Base-by-base conservation (phyloP, 148 eudicot genomes). In the Dianthus caryophyllus region DNA sequence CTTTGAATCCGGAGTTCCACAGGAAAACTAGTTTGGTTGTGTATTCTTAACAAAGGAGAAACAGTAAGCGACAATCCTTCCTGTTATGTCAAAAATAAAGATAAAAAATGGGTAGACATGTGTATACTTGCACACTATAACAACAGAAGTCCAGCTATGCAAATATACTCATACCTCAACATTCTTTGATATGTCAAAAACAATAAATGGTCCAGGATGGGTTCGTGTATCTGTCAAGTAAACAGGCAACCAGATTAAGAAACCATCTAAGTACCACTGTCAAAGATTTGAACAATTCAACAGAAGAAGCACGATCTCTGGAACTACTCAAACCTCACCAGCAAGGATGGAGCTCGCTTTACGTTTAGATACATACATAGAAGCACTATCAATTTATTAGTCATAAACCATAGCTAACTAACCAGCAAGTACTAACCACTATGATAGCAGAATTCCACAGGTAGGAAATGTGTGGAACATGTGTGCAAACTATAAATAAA, bases 1-100 rank as follows among this genome's bases (percentile, higher is more conserved):
- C 97, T 84, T 78, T 82, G 90, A 77, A 95, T 88, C 64, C 87
- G 83, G 68, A 95, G 74, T 81, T 88, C 96, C 78, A 95, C 57
- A 0, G 87, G 50, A 72, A 85, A 85, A 59, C 88, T 85, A 48
- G 96, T 95, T 75, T 82, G 84, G 76, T 95, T 95, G 70, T 87
- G 85, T 76, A 95, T 81, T 79, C 85, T 85, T 58, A 95, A 67
- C 65, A 88, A 71, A 53, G 99, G 99, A 71, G 97, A 88, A 65
- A 90, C 80, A 27, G 48, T 51, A 67, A 95, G 68, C 39, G 84
- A 83, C 80, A 95, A 71, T 26, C 90, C 97, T 71, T 88, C 97
- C 99, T 95, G 82, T 67, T 68, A 66, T 44, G 44, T 65, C 65
- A 75, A 17, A 58, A n/a, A 24, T n/a, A 48, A n/a, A 29, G 22